These are phyloP conservation scores for Erodium texanum DNA, from an alignment of 441 rosid species.

Conservation along the genomic window DNA sequence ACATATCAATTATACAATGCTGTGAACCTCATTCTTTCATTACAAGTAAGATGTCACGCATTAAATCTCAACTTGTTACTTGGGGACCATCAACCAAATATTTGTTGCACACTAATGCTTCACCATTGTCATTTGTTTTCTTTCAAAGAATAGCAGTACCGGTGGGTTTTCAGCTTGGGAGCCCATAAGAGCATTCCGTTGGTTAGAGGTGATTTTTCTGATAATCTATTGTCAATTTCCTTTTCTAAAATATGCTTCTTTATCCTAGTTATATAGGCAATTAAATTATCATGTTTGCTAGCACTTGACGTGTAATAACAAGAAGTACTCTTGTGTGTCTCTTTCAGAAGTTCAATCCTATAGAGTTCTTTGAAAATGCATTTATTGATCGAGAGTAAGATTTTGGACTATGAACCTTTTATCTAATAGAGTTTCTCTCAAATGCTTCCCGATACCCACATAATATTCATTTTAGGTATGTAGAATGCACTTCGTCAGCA, in stretches of 20 bases:
- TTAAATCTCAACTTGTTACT: not conserved
- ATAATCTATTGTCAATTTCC: not conserved
- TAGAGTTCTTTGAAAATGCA: not conserved
- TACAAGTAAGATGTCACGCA: not conserved
- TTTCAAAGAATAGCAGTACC: not conserved
- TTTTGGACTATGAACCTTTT: not conserved
- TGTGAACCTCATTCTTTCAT: not conserved
- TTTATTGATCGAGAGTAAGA: not conserved
- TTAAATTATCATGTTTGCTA: too few relatives aligned
- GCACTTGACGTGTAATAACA: not conserved
- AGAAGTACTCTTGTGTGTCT: not conserved
- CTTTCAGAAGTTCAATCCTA: not conserved
- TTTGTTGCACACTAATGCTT: not conserved
- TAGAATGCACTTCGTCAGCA: not conserved
- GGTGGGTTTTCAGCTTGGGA: not conserved
- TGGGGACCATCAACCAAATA: not conserved
- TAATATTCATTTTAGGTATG: not conserved
- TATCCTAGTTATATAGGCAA: not conserved
- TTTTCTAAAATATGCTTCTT: not conserved
- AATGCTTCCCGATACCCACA: not conserved
- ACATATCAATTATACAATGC: not conserved
- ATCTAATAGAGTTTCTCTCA: not conserved
- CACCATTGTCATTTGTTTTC: not conserved
- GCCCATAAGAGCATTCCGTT: not conserved
- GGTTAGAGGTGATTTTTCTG: not conserved